Conservation (phyloP, 2,329 filamentous ascomycete genomes). For the Diaporthe ilicicola region DNA sequence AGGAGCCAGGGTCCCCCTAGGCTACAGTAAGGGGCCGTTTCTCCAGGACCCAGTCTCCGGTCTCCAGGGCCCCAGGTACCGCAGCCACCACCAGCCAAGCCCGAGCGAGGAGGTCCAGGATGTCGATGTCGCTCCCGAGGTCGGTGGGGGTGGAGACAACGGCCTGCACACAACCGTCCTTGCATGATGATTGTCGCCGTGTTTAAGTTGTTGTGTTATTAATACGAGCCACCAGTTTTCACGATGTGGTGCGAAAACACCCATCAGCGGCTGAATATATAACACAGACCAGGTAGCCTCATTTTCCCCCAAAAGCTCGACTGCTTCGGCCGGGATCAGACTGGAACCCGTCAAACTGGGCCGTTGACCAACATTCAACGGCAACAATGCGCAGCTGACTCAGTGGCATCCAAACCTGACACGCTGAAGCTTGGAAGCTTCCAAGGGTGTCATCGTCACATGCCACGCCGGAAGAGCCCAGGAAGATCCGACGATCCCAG, state of each 20-base stretch:
- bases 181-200: not conserved
- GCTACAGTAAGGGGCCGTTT: not conserved
- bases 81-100: not conserved
- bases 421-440: not conserved
- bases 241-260: not conserved
- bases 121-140: slow-evolving; percentile 1
- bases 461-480: not conserved
- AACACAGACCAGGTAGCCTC: not conserved
- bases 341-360: not conserved
- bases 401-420: not conserved
- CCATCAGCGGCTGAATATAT: not conserved
- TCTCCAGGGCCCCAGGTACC: not conserved
- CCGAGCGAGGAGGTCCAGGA: not conserved
- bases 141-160: slow-evolving; percentile 3
- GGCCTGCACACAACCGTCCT: not conserved
- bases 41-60: not conserved
- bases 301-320: not conserved
- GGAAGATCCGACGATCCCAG: not conserved
- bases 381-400: not conserved
- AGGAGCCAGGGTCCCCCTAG: not conserved
- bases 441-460: slow-evolving; percentile 11
- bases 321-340: slow-evolving; percentile 7
- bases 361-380: not conserved
- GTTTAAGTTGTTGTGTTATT: not conserved
- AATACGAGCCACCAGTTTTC: not conserved